Evolutionary conservation across 208 protist genomes (phyloP).

Genomic region (Crithidia expoeki): DNA sequence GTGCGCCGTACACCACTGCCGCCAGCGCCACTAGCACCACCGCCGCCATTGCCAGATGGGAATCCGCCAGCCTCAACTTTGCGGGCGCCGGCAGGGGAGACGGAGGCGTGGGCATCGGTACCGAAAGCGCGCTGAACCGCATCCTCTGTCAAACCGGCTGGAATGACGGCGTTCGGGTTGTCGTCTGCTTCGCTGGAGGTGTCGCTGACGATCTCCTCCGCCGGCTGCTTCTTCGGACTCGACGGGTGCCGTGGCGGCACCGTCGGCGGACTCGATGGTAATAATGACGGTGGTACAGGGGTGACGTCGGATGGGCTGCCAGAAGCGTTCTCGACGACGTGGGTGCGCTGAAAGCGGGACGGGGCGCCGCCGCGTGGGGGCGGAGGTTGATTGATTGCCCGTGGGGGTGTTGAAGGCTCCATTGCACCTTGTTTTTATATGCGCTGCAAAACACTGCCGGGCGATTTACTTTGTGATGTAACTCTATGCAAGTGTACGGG

Average conservation of each 20-base stretch:
- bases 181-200: constrained; percentile 4
- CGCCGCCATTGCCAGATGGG: too few species aligned
- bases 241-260: not conserved
- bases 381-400: constrained; percentile 3
- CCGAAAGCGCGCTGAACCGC: constrained; percentile 24
- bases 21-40: too few species aligned
- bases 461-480: too few species aligned
- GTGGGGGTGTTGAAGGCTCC: constrained; percentile 4
- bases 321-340: not conserved
- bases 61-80: not conserved
- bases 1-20: constrained; percentile 1
- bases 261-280: not conserved
- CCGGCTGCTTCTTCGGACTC: not conserved
- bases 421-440: not conserved
- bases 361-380: not conserved
- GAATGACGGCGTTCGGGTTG: constrained; percentile 10
- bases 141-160: constrained; percentile 17
- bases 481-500: not conserved
- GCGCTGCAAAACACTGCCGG: not conserved
- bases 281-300: not conserved
- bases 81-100: not conserved
- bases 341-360: constrained; percentile 16
- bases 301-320: not conserved
- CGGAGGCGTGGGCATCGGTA: not conserved
- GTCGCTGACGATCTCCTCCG: constrained; percentile 13